phyloP scores from a whole-genome alignment of 768 basidiomycete species.

The Cantharellus anzutake region DNA sequence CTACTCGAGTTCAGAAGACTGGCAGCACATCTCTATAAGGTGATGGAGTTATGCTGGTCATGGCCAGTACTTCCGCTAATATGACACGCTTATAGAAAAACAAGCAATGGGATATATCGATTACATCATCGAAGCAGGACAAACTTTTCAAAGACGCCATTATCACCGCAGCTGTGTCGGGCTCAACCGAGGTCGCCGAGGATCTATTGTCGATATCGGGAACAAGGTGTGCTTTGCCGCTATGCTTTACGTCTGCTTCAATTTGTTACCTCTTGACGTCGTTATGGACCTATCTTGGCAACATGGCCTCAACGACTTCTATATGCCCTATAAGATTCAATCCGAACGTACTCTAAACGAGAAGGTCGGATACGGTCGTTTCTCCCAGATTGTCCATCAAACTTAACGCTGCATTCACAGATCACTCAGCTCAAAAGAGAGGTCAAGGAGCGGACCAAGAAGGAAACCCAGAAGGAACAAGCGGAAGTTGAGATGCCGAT shows the following conservation, averaged over 20 bases:
- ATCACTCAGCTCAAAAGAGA: slow-evolving; percentile 70
- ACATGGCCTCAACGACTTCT: slow-evolving; percentile 89
- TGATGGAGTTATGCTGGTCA: no score
- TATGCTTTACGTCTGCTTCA: slow-evolving; percentile 80
- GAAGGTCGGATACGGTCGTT: slow-evolving; percentile 29
- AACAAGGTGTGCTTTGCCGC: slow-evolving; percentile 97
- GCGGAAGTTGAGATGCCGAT: slow-evolving; percentile 73
- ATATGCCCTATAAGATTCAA: slow-evolving; percentile 92
- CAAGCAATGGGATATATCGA: slow-evolving; percentile 87
- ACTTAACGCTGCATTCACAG: slow-evolving; percentile 18
- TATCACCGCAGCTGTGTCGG: slow-evolving; percentile 74
- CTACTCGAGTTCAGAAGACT: slow-evolving; percentile 89
- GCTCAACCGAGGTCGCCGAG: slow-evolving; percentile 76
- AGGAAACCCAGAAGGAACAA: slow-evolving; percentile 76
- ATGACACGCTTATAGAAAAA: slow-evolving; percentile 48
- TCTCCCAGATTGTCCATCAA: background rate
- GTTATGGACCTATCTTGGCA: slow-evolving; percentile 95
- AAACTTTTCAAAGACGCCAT: slow-evolving; percentile 95
- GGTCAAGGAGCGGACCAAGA: slow-evolving; percentile 70
- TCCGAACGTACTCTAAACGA: slow-evolving; percentile 64
- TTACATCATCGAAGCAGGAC: slow-evolving; percentile 87
- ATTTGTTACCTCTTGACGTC: slow-evolving; percentile 79
- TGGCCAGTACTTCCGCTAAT: no score
- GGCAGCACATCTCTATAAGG: slow-evolving; percentile 93
- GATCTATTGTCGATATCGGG: slow-evolving; percentile 93